Conservation (phyloP, 2,329 filamentous ascomycete species). For the Plectosphaerella cucumerina region DNA sequence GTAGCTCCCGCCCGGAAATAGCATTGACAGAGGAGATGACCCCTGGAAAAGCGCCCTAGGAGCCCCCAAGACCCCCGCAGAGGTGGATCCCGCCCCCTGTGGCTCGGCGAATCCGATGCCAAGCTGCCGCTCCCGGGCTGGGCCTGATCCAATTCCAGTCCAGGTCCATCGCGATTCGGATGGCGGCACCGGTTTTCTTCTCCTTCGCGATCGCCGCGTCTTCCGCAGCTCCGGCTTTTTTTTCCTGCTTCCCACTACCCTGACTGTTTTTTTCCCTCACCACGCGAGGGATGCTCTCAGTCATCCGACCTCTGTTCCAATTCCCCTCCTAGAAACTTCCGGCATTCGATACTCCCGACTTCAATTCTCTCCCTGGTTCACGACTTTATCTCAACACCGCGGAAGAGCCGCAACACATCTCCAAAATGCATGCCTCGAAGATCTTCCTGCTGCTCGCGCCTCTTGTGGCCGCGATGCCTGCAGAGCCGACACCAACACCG, state of each 20-base stretch:
- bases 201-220: background rate
- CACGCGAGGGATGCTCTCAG: background rate
- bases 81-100: background rate
- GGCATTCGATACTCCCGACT: background rate
- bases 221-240: conserved; percentile 2
- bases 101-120: background rate
- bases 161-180: background rate
- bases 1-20: background rate
- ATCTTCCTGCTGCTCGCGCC: background rate
- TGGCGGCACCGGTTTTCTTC: background rate
- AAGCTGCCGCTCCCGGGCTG: background rate
- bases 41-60: too few species aligned
- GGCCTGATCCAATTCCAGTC: background rate
- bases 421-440: background rate
- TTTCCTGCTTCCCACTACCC: background rate
- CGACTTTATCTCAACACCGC: background rate
- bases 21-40: background rate
- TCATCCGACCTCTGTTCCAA: background rate
- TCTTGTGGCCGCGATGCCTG: background rate
- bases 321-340: background rate
- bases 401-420: background rate
- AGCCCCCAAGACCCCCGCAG: background rate
- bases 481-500: conserved; percentile 18
- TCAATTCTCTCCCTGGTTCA: background rate
- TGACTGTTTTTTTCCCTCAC: conserved; percentile 1